Base-by-base conservation (phyloP, 257 asterid species). In the Primulina eburnea region DNA sequence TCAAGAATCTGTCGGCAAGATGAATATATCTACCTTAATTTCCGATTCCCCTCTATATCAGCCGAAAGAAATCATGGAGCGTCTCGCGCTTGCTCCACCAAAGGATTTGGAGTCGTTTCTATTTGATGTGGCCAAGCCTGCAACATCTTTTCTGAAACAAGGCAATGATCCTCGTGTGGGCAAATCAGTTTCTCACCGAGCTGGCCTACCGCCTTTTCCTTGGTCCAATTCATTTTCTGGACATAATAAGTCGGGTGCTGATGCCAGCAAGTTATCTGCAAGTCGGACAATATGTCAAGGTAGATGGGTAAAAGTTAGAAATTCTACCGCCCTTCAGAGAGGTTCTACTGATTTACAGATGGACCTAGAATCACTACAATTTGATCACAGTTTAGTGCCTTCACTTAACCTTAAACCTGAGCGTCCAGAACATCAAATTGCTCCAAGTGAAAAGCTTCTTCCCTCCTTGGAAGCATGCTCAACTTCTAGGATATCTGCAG, bases 161-260 rank as follows among this genome's bases (percentile, higher is more conserved):
- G 69, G 68, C 69, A 61, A 78, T 34, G 99, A 93, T 75, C 79
- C 84, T 55, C 96, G 96, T 66, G 30, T 71, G 71, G 87, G 90
- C 67, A 93, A 88, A 81, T 47, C 80, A 28, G 71, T 69, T 53
- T 64, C 84, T 70, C 82, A 85, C 55, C 82, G 90, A 77, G 75
- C 79, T 80, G 97, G 99, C 68, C 78, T 90, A 83, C 96, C 95
- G 21, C 95, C 97, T 77, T 93, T 93, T 78, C 79, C 95, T 62
- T 93, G 99, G 97, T 93, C 99, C 17, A 87, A 87, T 68, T 74
- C 88, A 53, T 82, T 83, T 68, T 78, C 89, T 28, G 96, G 91
- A 63, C 82, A 89, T 73, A 80, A 67, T 61, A 93, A 87, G 83
- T 78, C 80, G 73, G 85, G 85, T 68, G 74, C 87, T 38, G 99